Conservation (phyloP, 2,329 filamentous ascomycete genomes). For the Thermothelomyces thermophilus region DNA sequence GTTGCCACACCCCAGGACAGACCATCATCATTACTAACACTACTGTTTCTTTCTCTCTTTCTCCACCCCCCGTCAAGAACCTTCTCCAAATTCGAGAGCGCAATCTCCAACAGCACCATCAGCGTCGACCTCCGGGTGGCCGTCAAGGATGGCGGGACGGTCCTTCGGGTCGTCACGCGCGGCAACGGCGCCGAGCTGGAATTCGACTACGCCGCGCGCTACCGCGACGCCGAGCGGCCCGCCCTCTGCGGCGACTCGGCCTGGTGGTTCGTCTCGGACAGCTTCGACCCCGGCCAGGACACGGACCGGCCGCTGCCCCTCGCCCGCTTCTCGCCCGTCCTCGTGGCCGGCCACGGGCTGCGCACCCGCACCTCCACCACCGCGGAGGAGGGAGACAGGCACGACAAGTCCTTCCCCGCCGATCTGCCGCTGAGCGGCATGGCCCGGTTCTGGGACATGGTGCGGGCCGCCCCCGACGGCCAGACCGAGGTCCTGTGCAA, state of each 20-base stretch:
- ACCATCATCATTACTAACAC: too few species aligned
- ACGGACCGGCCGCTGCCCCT: not conserved
- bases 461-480: not conserved
- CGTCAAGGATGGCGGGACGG: not conserved
- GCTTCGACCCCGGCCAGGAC: not conserved
- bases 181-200: not conserved
- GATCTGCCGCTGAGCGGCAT: not conserved
- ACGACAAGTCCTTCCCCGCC: not conserved
- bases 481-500: not conserved
- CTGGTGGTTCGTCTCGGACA: conserved; percentile 9
- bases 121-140: not conserved
- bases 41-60: not conserved
- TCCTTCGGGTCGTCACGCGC: not conserved
- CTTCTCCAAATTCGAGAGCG: not conserved
- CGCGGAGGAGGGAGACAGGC: not conserved
- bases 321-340: conserved; percentile 2
- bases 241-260: conserved; percentile 10
- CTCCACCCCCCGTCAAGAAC: not conserved
- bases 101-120: not conserved
- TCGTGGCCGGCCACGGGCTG: not conserved
- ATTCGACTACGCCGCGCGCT: too few species aligned
- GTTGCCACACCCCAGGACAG: too few species aligned
- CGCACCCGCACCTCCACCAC: not conserved
- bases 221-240: not conserved
- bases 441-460: conserved; percentile 8